Percentiles rank a stretch among this genome's conserved stretches.
Conservation (phyloP, 805 yeast species). For the Cyberlindnera euphorbiiphila region DNA sequence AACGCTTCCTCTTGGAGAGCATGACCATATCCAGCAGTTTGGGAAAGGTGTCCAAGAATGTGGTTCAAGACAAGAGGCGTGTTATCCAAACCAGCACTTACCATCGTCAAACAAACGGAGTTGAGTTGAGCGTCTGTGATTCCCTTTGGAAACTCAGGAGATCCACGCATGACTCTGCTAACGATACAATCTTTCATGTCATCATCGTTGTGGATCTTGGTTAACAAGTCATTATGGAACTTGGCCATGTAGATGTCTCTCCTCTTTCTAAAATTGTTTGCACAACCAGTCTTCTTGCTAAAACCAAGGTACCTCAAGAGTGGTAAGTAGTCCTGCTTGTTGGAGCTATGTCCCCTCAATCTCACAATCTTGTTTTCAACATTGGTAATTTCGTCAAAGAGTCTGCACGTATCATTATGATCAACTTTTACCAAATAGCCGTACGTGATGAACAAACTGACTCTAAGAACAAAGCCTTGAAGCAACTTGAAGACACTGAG, state of each 20-base stretch:
- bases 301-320: constrained; percentile 33
- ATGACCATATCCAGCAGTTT: constrained; percentile 32
- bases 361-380: constrained; percentile 56
- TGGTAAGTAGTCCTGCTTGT: constrained; percentile 53
- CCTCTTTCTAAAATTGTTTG: constrained; percentile 34
- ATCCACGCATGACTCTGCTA: constrained; percentile 25
- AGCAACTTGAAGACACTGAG: constrained; percentile 37
- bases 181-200: constrained; percentile 32
- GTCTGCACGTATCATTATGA: constrained; percentile 29
- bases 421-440: constrained; percentile 46
- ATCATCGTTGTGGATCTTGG: constrained; percentile 25
- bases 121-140: constrained; percentile 41
- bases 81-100: constrained; percentile 77
- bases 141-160: constrained; percentile 12
- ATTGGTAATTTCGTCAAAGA: constrained; percentile 49
- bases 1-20: constrained; percentile 43
- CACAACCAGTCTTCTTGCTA: constrained; percentile 19
- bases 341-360: constrained; percentile 54
- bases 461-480: constrained; percentile 49
- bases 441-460: constrained; percentile 49
- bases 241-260: constrained; percentile 47
- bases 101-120: constrained; percentile 68
- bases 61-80: constrained; percentile 61
- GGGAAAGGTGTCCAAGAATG: constrained; percentile 56
- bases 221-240: constrained; percentile 31